Conservation (phyloP, 805 yeast species). For the Monosporozyma aquatica region DNA sequence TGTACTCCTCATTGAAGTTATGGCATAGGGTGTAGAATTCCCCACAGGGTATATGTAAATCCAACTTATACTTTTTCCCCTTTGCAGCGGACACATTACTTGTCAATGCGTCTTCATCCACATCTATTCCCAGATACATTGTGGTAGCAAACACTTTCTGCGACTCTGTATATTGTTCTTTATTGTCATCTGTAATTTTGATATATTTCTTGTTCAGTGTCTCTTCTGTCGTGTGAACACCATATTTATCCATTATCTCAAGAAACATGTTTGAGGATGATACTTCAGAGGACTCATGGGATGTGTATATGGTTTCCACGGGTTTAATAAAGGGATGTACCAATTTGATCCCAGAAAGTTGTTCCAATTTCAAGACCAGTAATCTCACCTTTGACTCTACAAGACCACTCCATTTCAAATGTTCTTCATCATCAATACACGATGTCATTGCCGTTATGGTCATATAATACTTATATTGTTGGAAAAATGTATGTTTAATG, state of each 20-base stretch:
- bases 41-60: conserved; percentile 80
- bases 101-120: conserved; percentile 18
- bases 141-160: conserved; percentile 55
- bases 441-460: conserved; percentile 72
- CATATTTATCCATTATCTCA: conserved; percentile 49
- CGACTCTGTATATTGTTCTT: conserved; percentile 23
- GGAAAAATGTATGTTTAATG: conserved; percentile 72
- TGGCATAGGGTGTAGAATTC: conserved; percentile 80
- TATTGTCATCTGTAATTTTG: conserved; percentile 32
- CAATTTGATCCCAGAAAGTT: conserved; percentile 58
- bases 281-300: no score
- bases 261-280: conserved; percentile 26
- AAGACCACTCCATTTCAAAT: conserved; percentile 84
- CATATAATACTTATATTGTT: conserved; percentile 74
- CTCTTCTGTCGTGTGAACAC: conserved; percentile 46
- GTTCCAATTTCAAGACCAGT: conserved; percentile 76
- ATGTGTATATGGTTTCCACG: conserved; percentile 45
- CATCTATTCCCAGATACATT: conserved; percentile 68
- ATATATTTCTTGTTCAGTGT: conserved; percentile 29
- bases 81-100: conserved; percentile 3
- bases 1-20: conserved; percentile 59
- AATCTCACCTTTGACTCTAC: conserved; percentile 82
- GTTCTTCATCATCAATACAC: conserved; percentile 62
- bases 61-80: conserved; percentile 55
- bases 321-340: conserved; percentile 90